phyloP scores from a whole-genome alignment of 495 filamentous ascomycete species.

The Echria macrotheca region DNA sequence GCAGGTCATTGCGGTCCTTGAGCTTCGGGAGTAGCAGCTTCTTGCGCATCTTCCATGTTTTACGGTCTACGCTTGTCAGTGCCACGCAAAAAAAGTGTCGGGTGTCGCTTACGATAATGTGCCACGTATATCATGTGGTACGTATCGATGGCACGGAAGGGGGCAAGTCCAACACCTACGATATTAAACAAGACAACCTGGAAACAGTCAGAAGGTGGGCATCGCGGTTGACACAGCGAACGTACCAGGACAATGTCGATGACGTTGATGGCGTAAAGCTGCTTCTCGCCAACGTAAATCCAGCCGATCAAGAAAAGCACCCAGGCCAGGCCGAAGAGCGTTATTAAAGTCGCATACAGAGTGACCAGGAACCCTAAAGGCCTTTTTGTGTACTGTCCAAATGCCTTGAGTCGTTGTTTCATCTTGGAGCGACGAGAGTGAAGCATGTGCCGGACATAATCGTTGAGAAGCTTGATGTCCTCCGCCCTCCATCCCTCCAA shows the following conservation, averaged over 20 bases:
- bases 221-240: neutral
- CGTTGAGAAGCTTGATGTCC: constrained; percentile 67
- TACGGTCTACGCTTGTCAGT: constrained; percentile 49
- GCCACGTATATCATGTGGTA: constrained; percentile 76
- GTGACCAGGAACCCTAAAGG: constrained; percentile 74
- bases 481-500: constrained; percentile 64
- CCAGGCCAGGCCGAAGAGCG: constrained; percentile 75
- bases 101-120: constrained; percentile 27
- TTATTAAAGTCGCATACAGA: constrained; percentile 74
- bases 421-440: constrained; percentile 72
- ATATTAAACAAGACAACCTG: constrained; percentile 64
- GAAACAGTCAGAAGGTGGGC: too few relatives aligned
- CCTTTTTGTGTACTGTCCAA: constrained; percentile 64
- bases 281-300: constrained; percentile 71
- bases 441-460: constrained; percentile 76
- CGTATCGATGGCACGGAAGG: constrained; percentile 71
- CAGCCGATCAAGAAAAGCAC: constrained; percentile 81
- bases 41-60: constrained; percentile 65
- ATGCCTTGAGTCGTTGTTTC: constrained; percentile 68
- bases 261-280: constrained; percentile 64
- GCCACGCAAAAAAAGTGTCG: too few relatives aligned
- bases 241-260: constrained; percentile 65
- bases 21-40: constrained; percentile 58
- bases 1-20: constrained; percentile 67
- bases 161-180: constrained; percentile 70